Evolutionary conservation across 2,329 filamentous ascomycete species (phyloP).

Genomic region (Fusarium mangiferae): DNA sequence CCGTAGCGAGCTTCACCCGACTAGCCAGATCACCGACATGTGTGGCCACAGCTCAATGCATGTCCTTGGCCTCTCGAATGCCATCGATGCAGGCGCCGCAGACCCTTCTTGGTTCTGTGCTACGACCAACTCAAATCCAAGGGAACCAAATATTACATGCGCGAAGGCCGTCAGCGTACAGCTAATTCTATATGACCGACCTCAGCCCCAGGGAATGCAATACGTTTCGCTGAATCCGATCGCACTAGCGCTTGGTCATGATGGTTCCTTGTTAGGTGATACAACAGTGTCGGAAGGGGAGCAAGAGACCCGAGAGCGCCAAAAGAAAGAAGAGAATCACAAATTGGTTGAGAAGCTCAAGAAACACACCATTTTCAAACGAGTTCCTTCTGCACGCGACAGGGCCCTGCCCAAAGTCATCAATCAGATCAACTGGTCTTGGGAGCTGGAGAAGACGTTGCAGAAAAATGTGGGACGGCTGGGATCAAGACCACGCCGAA

Average conservation of each 20-base stretch:
- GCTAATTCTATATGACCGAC: slow-evolving; percentile 88
- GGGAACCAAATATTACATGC: slow-evolving; percentile 78
- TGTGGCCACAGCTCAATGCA: slow-evolving; percentile 87
- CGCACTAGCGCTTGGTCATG: slow-evolving; percentile 83
- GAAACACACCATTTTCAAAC: slow-evolving; percentile 84
- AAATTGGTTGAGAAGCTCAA: slow-evolving; percentile 86
- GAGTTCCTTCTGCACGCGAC: slow-evolving; percentile 83
- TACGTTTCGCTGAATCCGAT: slow-evolving; percentile 94
- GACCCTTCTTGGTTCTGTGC: slow-evolving; percentile 77
- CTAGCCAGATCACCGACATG: slow-evolving; percentile 82
- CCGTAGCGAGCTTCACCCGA: slow-evolving; percentile 81
- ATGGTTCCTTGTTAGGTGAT: slow-evolving; percentile 58
- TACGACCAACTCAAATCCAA: slow-evolving; percentile 61
- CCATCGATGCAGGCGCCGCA: slow-evolving; percentile 57
- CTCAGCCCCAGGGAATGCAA: slow-evolving; percentile 89
- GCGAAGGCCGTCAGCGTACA: slow-evolving; percentile 80
- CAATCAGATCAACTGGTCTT: slow-evolving; percentile 95
- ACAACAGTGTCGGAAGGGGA: slow-evolving; percentile 69
- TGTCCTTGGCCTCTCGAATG: slow-evolving; percentile 86
- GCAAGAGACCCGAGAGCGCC: slow-evolving; percentile 72
- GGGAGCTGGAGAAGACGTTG: slow-evolving; percentile 85
- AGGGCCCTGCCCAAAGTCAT: slow-evolving; percentile 82
- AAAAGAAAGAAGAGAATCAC: slow-evolving; percentile 67
- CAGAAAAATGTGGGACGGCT: slow-evolving; percentile 92
- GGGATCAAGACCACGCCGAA: slow-evolving; percentile 81